These are phyloP conservation scores for Hysterangium stoloniferum DNA, from an alignment of 768 basidiomycete genomes.

Conservation along the genomic window DNA sequence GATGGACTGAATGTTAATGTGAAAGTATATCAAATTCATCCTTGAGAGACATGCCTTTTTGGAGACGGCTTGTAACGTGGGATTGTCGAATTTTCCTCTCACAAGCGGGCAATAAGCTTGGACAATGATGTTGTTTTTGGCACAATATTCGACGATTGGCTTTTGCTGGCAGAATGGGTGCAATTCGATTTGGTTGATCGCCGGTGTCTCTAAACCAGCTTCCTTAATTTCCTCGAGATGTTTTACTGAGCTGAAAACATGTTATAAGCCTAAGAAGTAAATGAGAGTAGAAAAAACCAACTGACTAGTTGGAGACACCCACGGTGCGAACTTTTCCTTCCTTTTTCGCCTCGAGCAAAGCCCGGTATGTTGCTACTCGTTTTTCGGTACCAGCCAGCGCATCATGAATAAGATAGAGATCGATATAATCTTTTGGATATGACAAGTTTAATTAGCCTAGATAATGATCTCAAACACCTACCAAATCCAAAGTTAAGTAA, in stretches of 20 bases:
- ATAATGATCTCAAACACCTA: too few species aligned
- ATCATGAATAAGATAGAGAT: conserved; percentile 75
- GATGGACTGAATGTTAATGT: not conserved
- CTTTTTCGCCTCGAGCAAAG: conserved; percentile 52
- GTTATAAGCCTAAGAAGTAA: not conserved
- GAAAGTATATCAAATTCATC: too few species aligned
- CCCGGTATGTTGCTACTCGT: conserved; percentile 66
- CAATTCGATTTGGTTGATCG: conserved; percentile 80
- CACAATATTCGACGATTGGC: conserved; percentile 70
- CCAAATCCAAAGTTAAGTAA: conserved; percentile 53
- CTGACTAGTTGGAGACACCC: conserved; percentile 84
- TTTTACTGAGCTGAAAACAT: conserved; percentile 45
- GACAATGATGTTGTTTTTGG: conserved; percentile 47
- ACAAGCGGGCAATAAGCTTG: conserved; percentile 76
- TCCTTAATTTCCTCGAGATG: conserved; percentile 69
- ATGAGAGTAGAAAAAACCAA: conserved; percentile 9
- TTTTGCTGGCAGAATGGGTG: conserved; percentile 80
- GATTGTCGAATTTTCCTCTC: conserved; percentile 41
- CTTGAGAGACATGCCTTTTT: too few species aligned
- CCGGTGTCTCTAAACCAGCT: conserved; percentile 55
- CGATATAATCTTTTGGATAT: conserved; percentile 47
- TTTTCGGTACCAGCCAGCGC: conserved; percentile 53
- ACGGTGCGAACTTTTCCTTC: conserved; percentile 62
- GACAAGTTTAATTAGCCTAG: too few species aligned
- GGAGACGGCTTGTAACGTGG: conserved; percentile 45